These are phyloP conservation scores for Pseudomassariella vexata DNA, from an alignment of 2,329 filamentous ascomycete genomes.

Conservation along the genomic window DNA sequence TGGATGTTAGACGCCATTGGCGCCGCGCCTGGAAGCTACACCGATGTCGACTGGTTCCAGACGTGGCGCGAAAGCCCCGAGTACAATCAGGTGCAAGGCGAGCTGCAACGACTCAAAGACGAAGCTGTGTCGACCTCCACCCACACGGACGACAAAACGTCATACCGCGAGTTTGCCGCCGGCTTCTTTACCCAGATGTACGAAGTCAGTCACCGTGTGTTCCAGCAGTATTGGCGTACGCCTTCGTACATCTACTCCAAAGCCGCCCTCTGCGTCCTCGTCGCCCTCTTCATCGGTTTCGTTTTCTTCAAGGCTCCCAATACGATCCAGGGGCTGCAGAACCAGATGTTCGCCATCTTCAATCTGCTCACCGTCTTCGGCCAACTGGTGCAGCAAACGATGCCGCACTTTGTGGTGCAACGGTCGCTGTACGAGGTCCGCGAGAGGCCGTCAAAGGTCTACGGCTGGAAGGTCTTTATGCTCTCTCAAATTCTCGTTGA, in stretches of 20 bases:
- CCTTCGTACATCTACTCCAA: slow-evolving; percentile 76
- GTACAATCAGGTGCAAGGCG: slow-evolving; percentile 43
- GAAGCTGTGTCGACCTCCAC: slow-evolving; percentile 30
- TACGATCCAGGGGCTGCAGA: slow-evolving; percentile 69
- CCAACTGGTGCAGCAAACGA: slow-evolving; percentile 67
- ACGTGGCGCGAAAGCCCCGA: slow-evolving; percentile 32
- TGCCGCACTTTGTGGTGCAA: slow-evolving; percentile 77
- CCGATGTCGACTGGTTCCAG: slow-evolving; percentile 56
- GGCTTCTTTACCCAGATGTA: slow-evolving; percentile 61
- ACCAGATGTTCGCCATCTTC: slow-evolving; percentile 79
- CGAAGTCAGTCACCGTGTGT: slow-evolving; percentile 63
- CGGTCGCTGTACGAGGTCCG: slow-evolving; percentile 75
- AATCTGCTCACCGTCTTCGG: slow-evolving; percentile 76
- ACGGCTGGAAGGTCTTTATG: slow-evolving; percentile 80
- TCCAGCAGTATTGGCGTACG: slow-evolving; percentile 80
- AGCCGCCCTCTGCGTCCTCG: slow-evolving; percentile 49
- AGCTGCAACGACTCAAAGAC: slow-evolving; percentile 50
- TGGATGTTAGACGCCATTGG: slow-evolving; percentile 62
- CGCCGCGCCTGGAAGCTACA: slow-evolving; percentile 57
- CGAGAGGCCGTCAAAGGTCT: slow-evolving; percentile 73
- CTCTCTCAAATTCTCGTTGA: slow-evolving; percentile 75
- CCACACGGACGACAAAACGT: slow-evolving; percentile 27
- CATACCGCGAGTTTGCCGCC: slow-evolving; percentile 72
- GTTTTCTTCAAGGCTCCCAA: slow-evolving; percentile 67
- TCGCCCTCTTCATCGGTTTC: slow-evolving; percentile 71